Conservation (phyloP, 345 rosid genomes). For the Kandelia obovata region DNA sequence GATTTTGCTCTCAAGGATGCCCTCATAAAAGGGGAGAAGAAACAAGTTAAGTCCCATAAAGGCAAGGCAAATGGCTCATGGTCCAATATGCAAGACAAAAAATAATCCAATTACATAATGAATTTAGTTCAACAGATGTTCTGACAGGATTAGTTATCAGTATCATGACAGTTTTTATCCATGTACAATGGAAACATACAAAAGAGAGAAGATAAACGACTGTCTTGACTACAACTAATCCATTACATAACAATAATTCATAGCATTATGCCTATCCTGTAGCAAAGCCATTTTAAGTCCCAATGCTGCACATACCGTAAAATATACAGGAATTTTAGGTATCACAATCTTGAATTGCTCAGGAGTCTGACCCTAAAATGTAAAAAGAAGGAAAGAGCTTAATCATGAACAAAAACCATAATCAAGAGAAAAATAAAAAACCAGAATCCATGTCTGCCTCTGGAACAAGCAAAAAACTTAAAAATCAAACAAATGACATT, state of each 20-base stretch:
- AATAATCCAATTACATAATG: no score
- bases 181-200: no score
- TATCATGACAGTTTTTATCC: no score
- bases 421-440: background rate
- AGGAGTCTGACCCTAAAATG: slow-evolving; percentile 60
- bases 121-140: no score
- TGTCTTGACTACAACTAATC: no score
- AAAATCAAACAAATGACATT: background rate
- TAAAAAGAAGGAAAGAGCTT: slow-evolving; percentile 8
- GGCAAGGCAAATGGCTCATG: background rate
- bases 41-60: background rate
- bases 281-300: background rate
- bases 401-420: background rate
- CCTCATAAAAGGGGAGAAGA: background rate
- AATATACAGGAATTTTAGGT: slow-evolving; percentile 89
- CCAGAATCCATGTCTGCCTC: background rate
- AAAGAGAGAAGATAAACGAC: no score
- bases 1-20: background rate
- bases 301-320: slow-evolving; percentile 58
- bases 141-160: no score
- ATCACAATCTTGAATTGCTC: slow-evolving; percentile 87
- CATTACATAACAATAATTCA: no score
- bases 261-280: no score
- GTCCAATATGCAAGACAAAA: no score
- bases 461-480: slow-evolving; percentile 4